Base-by-base conservation (phyloP, 352 stramenopile species). In the Phytophthora kernoviae region DNA sequence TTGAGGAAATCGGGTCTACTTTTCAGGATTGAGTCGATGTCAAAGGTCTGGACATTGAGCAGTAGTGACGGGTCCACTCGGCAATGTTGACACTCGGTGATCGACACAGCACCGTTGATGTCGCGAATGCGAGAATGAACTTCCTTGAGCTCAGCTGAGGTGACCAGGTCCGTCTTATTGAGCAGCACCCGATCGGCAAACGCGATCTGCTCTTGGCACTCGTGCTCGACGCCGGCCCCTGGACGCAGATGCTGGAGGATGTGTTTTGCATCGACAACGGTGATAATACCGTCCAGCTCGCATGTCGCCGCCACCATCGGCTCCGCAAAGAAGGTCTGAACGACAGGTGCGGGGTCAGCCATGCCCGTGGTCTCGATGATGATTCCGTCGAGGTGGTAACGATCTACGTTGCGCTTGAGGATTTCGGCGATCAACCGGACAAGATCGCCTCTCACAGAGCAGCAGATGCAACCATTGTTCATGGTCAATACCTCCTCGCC, bases 381-480 rank as follows among this genome's bases (percentile, higher is more conserved):
- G 33, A 97, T 91, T 10, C 77, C 84, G 44, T 95, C 86, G 1
- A 96, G 66, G n/a, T 74, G 54, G 20, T 60, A 48, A 9, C 63
- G 69, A 42, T 67, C 70, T 8, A 55, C 62, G 24, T 71, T 70
- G 24, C 71, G 68, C 50, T 68, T 69, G 44, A 97, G 64, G 20
- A 98, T 81, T 54, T 80, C 60, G 7, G 66, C 65, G 41, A 80
- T 78, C 15, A 78, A 51, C 30, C 70, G 70, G 45, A 83, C 63
- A 51, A 83, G 61, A 58, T 98, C 93, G 9, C 84, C 90, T n/a
- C 93, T 77, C 37, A 98, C 93, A 0, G 90, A 98, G 75, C 96
- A 99, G 73, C 96, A 99, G 60, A 99, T 95, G 60, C 96, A 99
- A 14, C 96, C 96, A 57, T 99, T 99, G 49, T 87, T 88, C 80